Percentiles rank a stretch among this genome's conserved stretches.
These are phyloP conservation scores for Candida chilensis DNA, from an alignment of 805 yeast genomes.

Conservation along the genomic window DNA sequence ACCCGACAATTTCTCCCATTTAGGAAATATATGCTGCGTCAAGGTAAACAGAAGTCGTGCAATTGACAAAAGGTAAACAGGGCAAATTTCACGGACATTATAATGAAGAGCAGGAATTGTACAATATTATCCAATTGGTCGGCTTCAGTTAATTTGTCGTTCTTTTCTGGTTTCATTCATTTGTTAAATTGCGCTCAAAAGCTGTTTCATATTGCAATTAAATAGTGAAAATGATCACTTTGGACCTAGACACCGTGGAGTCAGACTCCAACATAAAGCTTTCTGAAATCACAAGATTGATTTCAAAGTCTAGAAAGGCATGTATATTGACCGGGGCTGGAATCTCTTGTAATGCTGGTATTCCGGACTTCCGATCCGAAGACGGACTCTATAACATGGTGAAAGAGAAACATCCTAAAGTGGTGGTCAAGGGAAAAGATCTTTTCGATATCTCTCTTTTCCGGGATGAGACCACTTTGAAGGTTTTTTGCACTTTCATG, in stretches of 20 bases:
- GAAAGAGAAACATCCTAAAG: conserved; percentile 50
- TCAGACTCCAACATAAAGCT: conserved; percentile 9
- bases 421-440: conserved; percentile 77
- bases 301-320: conserved; percentile 42
- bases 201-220: too few relatives aligned
- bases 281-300: conserved; percentile 26
- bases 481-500: conserved; percentile 85
- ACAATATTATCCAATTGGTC: too few relatives aligned
- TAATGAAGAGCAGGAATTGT: too few relatives aligned
- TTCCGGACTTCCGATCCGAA: conserved; percentile 86
- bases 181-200: too few relatives aligned
- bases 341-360: conserved; percentile 93
- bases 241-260: neutral
- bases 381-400: conserved; percentile 77
- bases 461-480: conserved; percentile 53
- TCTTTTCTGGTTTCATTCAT: too few relatives aligned
- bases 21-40: too few relatives aligned
- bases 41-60: too few relatives aligned
- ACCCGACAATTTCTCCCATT: too few relatives aligned
- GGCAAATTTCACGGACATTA: too few relatives aligned
- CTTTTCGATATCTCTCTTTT: conserved; percentile 83
- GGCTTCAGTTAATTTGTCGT: too few relatives aligned
- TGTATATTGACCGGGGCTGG: conserved; percentile 91
- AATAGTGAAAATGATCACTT: conserved; percentile 1
- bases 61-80: too few relatives aligned